These are phyloP conservation scores for Cladosporium sp. DNA, from an alignment of 2,329 filamentous ascomycete genomes.

Conservation along the genomic window DNA sequence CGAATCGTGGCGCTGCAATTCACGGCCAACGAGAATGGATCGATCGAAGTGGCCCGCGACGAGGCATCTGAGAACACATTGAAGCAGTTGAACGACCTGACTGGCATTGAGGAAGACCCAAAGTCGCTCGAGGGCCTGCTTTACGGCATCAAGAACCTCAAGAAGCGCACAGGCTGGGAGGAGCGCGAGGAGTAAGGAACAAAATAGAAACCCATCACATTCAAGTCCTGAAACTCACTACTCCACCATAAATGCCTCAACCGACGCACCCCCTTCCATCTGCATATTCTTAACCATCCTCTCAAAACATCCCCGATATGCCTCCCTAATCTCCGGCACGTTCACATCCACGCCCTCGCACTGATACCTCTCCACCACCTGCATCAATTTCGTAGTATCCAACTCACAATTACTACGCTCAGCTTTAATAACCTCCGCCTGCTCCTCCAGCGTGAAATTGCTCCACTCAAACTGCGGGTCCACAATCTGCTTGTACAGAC, in stretches of 20 bases:
- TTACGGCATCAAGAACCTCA: slow-evolving; percentile 52
- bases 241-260: background rate
- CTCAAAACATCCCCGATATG: slow-evolving; percentile 64
- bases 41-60: slow-evolving; percentile 3
- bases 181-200: slow-evolving; percentile 10
- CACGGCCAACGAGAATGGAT: slow-evolving; percentile 17
- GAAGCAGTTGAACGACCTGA: slow-evolving; percentile 28
- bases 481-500: slow-evolving; percentile 64
- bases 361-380: slow-evolving; percentile 60
- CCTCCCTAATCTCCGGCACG: slow-evolving; percentile 64
- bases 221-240: background rate
- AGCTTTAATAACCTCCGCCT: slow-evolving; percentile 68
- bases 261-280: slow-evolving; percentile 22
- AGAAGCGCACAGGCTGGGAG: slow-evolving; percentile 46
- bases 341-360: slow-evolving; percentile 45
- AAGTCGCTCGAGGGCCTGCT: slow-evolving; percentile 48
- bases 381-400: slow-evolving; percentile 63
- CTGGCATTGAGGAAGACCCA: slow-evolving; percentile 32
- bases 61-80: slow-evolving; percentile 11
- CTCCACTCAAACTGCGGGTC: slow-evolving; percentile 63
- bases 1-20: slow-evolving; percentile 16
- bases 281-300: slow-evolving; percentile 50
- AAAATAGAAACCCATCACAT: background rate
- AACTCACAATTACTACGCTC: slow-evolving; percentile 66
- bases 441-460: slow-evolving; percentile 68